Base-by-base conservation (phyloP, 257 asterid species). In the Anisodus acutangulus region DNA sequence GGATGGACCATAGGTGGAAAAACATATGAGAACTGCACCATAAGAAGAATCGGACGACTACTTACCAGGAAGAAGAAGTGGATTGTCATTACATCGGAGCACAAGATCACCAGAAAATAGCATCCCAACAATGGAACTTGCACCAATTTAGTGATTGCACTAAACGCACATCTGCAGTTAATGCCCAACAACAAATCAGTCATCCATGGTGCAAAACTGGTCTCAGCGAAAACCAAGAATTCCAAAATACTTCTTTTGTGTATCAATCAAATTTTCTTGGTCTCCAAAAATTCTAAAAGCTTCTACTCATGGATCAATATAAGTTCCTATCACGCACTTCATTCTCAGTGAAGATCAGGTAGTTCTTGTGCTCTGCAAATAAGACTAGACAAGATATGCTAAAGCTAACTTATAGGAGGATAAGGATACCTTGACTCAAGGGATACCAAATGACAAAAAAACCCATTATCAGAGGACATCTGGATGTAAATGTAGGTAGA, bases 11-110 rank as follows among this genome's bases (percentile, higher is more conserved):
- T 3, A 51, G 45, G 81, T 76, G 8, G n/a, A 76, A 13, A 76
- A 76, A 13, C 47, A 76, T 53, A 51, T 22, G 81, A 51, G 81
- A 76, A 12, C 7, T 76, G 63, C 81, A 17, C 31, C n/a, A 10
- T 17, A 80, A 35, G 39, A 64, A 41, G 53, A 41, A 35, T 67
- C 45, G 22, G 19, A 63, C 8, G 35, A 51, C 16, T 31, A n/a
- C 80, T 31, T 95, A 94, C 99, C 98, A 94, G 94, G 95, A 94
- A 96, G 91, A 93, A 96, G 96, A 95, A 94, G 90, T 95, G 99
- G 71, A 95, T 88, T 43, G 99, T 94, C 99, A 95, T 95, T 76
- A 95, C 94, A 63, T 96, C 99, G 17, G 99, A 96, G 85, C 98
- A 96, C 68, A 95, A 87, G 81, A 95, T 94, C 84, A 95, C 99